Base-by-base conservation (phyloP, 2,329 filamentous ascomycete genomes). In the Penicillium corylophilum region DNA sequence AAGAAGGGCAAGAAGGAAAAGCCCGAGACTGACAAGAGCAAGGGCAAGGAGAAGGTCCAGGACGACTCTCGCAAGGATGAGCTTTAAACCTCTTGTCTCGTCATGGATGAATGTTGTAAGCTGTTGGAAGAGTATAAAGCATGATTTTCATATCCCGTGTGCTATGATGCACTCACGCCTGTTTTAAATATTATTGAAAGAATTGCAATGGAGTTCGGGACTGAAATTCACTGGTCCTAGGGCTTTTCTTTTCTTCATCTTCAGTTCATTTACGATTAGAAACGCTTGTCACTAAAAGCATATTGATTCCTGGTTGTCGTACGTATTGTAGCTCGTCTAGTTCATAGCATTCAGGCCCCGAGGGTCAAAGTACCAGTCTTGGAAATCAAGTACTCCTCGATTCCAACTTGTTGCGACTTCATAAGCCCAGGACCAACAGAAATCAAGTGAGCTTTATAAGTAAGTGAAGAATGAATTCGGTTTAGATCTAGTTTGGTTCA, bases 331-430 rank as follows among this genome's bases (percentile, higher is more conserved):
- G 2, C 28, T 12, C 15, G 9, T 12, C 28, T 7, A 29, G 28
- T 13, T 13, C 28, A 29, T 29, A 12, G 28, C 31, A 16, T 31
- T 18, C 15, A 35, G 5, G 36, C 18, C 36, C 20, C 36, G 7
- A 39, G 8, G 9, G 36, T 39, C 36, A 39, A 23, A 39, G 36
- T 39, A 15, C 36, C 36, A 15, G 50, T 36, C 18, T 46, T 46
- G 7, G 79, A 82, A 45, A 84, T 79, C 54, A 82, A 53, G 60
- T 83, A 84, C 63, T 84, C 82, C 39, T 76, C 73, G 16, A 84
- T 75, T 4, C 82, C 82, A 41, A 85, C 81, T 58, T 84, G n/a
- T n/a, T n/a, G n/a, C n/a, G n/a, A n/a, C n/a, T n/a, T n/a, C n/a
- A n/a, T n/a, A n/a, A n/a, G n/a, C n/a, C n/a, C n/a, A n/a, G n/a